Evolutionary conservation across 1,284 basidiomycete genomes (phyloP), one percentile per base, ranked within the genome.

Genomic region (Austroboletus rostrupii): DNA sequence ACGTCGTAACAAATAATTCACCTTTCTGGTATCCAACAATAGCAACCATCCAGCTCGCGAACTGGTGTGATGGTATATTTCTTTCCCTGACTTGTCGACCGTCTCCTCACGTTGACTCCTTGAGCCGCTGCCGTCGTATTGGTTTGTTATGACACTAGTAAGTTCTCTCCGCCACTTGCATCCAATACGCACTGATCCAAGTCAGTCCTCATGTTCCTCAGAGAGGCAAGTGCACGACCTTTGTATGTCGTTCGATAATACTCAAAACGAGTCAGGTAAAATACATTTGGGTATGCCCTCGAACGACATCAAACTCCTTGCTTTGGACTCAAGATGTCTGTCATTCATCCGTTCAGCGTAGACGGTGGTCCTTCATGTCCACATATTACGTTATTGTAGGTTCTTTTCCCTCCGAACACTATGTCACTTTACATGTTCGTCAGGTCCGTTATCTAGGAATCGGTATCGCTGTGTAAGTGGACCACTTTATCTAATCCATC

Each of bases 401-500:
- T 41, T 28, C 3, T 26, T 19, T 39, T 39, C 1, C 20, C 8
- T 10, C 37, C 20, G 5, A 11, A 38, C 5, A 7, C 19, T 9
- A 17, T 13, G 36, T 38, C 11, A 20, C 21, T 39, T 7, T 20
- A 28, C 16, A 5, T 4, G 3, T 3, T 12, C 36, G 23, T 12
- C 14, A 61, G 57, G 54, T 46, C 14, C 54, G 55, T 9, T 59
- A 61, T 31, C 11, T 60, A 10, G 60, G 59, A 3, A 52, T 54
- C 29, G 46, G 48, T 21, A 40, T 55, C 19, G 47, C 57, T 1
- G 11, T 56, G 56, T 61, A 43, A 52, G 56, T 23, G 12, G 8
- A 4, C 14, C 23, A 4, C 12, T 17, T 19, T 21, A 14, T 39
- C 14, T 23, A 28, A 23, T 31, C 3, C 21, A 3, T 21, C 13